Evolutionary conservation across 2,329 filamentous ascomycete species (phyloP).

Genomic region (Drechmeria coniospora): DNA sequence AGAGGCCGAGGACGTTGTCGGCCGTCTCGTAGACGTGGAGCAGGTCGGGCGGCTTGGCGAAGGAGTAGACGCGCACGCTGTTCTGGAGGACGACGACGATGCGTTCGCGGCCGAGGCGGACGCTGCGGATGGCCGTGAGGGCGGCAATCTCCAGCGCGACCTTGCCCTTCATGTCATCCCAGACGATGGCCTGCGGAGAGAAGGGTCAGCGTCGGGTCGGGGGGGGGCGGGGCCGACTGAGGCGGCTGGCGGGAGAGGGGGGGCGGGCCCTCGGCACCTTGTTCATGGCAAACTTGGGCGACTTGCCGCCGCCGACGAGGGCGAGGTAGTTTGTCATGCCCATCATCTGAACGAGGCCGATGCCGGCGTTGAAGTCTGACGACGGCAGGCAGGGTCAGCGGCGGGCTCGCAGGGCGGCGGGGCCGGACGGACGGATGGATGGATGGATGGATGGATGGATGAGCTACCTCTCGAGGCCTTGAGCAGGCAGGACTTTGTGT

Average conservation of each 20-base stretch:
- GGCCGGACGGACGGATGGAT: no score
- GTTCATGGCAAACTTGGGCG: constrained; percentile 74
- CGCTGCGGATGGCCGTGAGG: constrained; percentile 63
- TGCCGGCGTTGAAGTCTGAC: constrained; percentile 68
- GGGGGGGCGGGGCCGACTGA: not conserved
- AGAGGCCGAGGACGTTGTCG: constrained; percentile 69
- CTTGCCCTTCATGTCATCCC: constrained; percentile 73
- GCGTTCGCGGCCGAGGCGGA: constrained; percentile 60
- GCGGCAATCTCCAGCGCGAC: constrained; percentile 64
- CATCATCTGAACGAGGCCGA: constrained; percentile 75
- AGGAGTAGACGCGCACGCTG: constrained; percentile 66
- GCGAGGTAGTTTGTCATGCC: constrained; percentile 76
- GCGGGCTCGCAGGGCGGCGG: no score
- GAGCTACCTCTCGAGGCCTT: constrained; percentile 36
- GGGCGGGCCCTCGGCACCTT: no score
- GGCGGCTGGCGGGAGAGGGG: no score
- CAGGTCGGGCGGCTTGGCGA: constrained; percentile 56
- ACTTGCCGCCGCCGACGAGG: constrained; percentile 73
- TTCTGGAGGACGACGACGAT: constrained; percentile 73
- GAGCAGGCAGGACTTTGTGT: constrained; percentile 55
- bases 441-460: no score
- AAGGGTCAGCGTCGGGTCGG: no score
- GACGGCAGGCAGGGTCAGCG: no score
- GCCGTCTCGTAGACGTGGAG: constrained; percentile 70
- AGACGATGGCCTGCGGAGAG: constrained; percentile 54